Base-by-base conservation (phyloP, 2,329 filamentous ascomycete genomes). In the Aspergillus clavatus region DNA sequence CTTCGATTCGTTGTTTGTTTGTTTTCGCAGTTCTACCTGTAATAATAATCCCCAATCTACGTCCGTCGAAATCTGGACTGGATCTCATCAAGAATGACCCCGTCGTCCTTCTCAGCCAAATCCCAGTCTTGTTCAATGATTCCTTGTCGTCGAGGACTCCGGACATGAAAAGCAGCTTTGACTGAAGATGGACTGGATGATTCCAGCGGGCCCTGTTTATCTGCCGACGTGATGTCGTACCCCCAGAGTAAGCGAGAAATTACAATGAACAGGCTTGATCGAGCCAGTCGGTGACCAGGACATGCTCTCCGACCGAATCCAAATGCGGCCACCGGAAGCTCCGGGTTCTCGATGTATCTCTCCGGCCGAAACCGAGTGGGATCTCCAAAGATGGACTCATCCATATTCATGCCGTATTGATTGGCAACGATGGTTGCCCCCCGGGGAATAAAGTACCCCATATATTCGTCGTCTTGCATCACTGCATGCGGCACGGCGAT, bases 401-500 rank as follows among this genome's bases (percentile, higher is more conserved):
- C 67, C 40, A 64, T 56, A 35, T 71, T 68, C 42, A 72, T 70
- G 1, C 66, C 66, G 66, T 65, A 72, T 2, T 65, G 64, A 49
- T 71, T 72, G 3, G 63, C 66, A 0, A 72, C 51, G 2, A 78
- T 56, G 0, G 67, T 70, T 1, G 74, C 74, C 2, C 69, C 73
- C 1, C 65, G 60, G 2, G 74, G 74, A 18, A 78, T 73, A 18
- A 60, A 60, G 52, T 71, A 76, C n/a, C 72, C 72, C 38, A 68
- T 60, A 47, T 73, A 77, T 19, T 59, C 55, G 44, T 77, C 74
- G 40, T 76, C 72, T 26, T 68, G 64, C 1, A 68, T 71, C 1
- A 67, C 62, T 1, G 72, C 71, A 45, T 77, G 73, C 1, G 73
- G 75, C 3, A 71, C 68, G 0, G 69, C 73, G 0, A 72, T 57